phyloP scores from a whole-genome alignment of 768 basidiomycete species.

The Termitomyces titanicus region DNA sequence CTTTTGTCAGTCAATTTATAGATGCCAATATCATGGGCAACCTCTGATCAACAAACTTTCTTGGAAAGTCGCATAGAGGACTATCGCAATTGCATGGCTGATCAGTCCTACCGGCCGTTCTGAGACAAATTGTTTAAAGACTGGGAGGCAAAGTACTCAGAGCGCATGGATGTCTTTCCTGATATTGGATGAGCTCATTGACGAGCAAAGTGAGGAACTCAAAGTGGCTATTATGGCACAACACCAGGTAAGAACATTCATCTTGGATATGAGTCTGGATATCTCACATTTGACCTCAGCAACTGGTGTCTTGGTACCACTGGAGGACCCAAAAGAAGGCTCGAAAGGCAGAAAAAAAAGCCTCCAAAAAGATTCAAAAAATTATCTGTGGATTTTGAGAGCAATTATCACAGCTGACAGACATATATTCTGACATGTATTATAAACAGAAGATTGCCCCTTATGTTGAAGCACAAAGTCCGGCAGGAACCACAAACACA shows the following conservation, averaged over 20 bases:
- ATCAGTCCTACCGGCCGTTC: not conserved
- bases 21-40: not conserved
- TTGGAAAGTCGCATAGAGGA: not conserved
- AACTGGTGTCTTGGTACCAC: constrained; percentile 1
- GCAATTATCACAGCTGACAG: not conserved
- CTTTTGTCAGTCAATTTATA: no score
- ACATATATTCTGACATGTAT: constrained; percentile 5
- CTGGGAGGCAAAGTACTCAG: not conserved
- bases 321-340: not conserved
- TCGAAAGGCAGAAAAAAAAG: not conserved
- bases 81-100: not conserved
- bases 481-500: not conserved
- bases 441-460: not conserved
- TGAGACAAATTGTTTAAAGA: not conserved
- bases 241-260: not conserved
- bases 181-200: not conserved
- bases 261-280: not conserved
- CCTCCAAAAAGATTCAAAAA: not conserved
- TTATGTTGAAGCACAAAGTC: not conserved
- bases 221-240: not conserved
- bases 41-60: not conserved
- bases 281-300: not conserved
- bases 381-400: not conserved
- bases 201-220: not conserved
- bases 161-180: not conserved